Base-by-base conservation (phyloP, 2,329 filamentous ascomycete genomes). In the Aspergillus melleus region DNA sequence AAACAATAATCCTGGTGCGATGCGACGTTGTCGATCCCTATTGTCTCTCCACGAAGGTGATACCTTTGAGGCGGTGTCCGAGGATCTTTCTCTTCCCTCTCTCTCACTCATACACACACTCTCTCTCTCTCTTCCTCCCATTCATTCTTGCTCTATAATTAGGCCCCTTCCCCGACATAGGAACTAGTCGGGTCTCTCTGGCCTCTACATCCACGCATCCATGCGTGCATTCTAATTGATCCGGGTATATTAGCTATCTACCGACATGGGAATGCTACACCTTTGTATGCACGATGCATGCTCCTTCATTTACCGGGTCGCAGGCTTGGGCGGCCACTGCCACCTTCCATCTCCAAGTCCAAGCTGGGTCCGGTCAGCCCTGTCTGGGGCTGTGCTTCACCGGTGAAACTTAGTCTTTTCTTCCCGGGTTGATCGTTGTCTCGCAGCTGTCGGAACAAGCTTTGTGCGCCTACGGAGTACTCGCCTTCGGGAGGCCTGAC, bases 321-420 rank as follows among this genome's bases (percentile, higher is more conserved):
- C 36, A 8, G 14, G 36, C 36, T 42, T n/a, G 16, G 36, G 14
- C 14, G 36, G 14, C 36, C 36, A n/a, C 16, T n/a, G 36, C 36
- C 36, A 42, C 36, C 36, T n/a, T 42, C 36, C 36, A 42, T 42
- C 36, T 42, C 44, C 44, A 47, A 20, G 10, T 19, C 36, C 39
- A 46, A 47, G 46, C 22, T 32, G 36, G 22, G 26, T 30, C 42
- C 42, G 51, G 42, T 58, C 55, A 54, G 59, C 51, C 55, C 55
- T 51, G 50, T 44, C 30, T 36, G 59, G 24, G 59, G 59, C 59
- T 54, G 59, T 61, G 59, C 55, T 52, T 14, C 22, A 26, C 24
- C 10, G 19, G 53, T 26, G 11, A n/a, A 47, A 29, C 8, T 19
- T 12, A 19, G 19, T 4, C 19, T 22, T 19, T 22, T 24, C 44